Base-by-base conservation (phyloP, 306 rosid species). In the Carpinus fangiana region DNA sequence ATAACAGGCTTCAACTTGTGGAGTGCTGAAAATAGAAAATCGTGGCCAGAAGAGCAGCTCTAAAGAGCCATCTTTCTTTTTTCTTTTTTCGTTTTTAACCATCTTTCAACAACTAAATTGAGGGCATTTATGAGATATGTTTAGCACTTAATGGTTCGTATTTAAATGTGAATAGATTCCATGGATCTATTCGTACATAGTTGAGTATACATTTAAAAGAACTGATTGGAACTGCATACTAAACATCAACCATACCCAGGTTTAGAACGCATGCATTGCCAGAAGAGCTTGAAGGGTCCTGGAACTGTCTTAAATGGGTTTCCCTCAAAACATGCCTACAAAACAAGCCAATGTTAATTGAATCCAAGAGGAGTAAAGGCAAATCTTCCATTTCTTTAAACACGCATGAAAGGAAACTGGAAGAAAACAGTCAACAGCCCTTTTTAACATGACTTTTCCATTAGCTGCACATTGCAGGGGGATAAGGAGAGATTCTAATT, bases 231-330 rank as follows among this genome's bases (percentile, higher is more conserved):
- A 72, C 56, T 65, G 74, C 46, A 77, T 7, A 12, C 11, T 16
- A 60, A 36, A 69, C 34, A 43, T 45, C 4, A 38, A 45, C 8
- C 77, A 73, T 86, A 89, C 90, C 98, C 98, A 2, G 99, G 98
- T 86, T 95, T 93, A 54, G 98, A 93, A n/a, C 94, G 98, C 98
- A 95, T 90, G 90, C 99, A 95, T 73, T 62, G 85, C 89, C 91
- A 95, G 84, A 95, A 95, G 81, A 95, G 99, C 90, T 91, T 95
- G 87, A 95, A 95, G 75, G 97, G 99, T 64, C 98, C 99, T 16
- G 98, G 98, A 82, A 95, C 89, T 12, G 99, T 95, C 86, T 88
- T 95, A 83, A 93, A 93, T 1, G 98, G 98, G 87, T 95, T 95
- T 80, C 98, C 98, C 83, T 95, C 98, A 68, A 95, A 95, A 87